A percentile compares a stretch with the other conserved stretches of the same genome.
These are phyloP conservation scores for Candida awuae DNA, from an alignment of 805 yeast genomes.

Conservation along the genomic window DNA sequence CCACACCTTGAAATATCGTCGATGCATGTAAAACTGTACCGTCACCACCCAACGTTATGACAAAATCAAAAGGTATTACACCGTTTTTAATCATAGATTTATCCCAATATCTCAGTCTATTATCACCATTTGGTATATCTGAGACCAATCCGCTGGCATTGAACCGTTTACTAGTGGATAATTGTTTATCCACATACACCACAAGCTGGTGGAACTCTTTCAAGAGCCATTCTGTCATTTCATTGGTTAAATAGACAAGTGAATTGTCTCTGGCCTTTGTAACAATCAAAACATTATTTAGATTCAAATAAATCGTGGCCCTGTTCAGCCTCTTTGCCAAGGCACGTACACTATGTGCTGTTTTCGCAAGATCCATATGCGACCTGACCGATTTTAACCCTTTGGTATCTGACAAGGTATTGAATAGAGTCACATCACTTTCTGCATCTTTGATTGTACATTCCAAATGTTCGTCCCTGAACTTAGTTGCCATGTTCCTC, in stretches of 20 bases:
- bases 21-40: conserved; percentile 91
- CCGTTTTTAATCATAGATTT: conserved; percentile 41
- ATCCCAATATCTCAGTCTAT: conserved; percentile 61
- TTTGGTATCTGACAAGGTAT: conserved; percentile 7
- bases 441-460: conserved; percentile 1
- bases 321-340: conserved; percentile 62
- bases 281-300: conserved; percentile 66
- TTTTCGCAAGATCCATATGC: conserved; percentile 69
- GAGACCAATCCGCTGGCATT: conserved; percentile 44
- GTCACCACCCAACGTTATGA: conserved; percentile 91
- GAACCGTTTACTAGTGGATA: conserved; percentile 57
- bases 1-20: conserved; percentile 71
- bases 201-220: conserved; percentile 20
- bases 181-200: conserved; percentile 68
- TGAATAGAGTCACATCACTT: conserved; percentile 6
- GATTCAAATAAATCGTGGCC: conserved; percentile 64
- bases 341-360: conserved; percentile 74
- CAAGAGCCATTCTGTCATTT: conserved; percentile 71
- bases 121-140: conserved; percentile 38
- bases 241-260: conserved; percentile 65
- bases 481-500: neutral
- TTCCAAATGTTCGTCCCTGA: conserved; percentile 1
- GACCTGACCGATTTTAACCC: conserved; percentile 51
- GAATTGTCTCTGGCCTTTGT: conserved; percentile 88
- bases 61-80: conserved; percentile 57